A percentile compares a stretch with the other conserved stretches of the same genome.
These are phyloP conservation scores for Lophium mytilinum DNA, from an alignment of 495 filamentous ascomycete species.

Conservation along the genomic window DNA sequence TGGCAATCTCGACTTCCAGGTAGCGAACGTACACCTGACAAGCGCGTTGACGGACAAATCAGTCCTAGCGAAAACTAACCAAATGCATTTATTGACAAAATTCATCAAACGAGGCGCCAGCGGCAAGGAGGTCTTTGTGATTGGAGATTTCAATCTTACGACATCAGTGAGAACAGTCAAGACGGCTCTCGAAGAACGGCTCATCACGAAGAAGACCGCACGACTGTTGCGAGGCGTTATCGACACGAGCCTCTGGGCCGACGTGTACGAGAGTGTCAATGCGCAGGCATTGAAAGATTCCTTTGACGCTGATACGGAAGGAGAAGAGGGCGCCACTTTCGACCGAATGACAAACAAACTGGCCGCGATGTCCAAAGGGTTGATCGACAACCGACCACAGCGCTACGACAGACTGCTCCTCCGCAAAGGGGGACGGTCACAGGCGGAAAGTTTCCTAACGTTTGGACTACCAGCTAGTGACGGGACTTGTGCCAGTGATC, in stretches of 20 bases:
- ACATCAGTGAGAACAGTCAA: not conserved
- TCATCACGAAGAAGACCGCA: not conserved
- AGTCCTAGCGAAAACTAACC: not conserved
- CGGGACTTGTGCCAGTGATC: not conserved
- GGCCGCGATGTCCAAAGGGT: not conserved
- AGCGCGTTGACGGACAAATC: not conserved
- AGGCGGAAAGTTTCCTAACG: not conserved
- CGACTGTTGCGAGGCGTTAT: not conserved
- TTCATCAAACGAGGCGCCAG: not conserved
- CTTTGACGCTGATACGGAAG: not conserved
- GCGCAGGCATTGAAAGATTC: not conserved
- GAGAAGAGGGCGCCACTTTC: not conserved
- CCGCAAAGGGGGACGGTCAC: not conserved
- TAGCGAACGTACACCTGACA: not conserved
- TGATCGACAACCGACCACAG: not conserved
- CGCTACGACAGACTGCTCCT: not conserved
- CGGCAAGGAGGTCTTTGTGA: not conserved
- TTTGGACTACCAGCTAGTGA: not conserved
- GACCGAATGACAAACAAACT: not conserved
- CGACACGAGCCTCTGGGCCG: not conserved
- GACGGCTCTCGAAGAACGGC: not conserved
- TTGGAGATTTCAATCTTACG: constrained; percentile 1
- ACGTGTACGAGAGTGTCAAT: not conserved
- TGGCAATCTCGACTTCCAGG: not conserved
- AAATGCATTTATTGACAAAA: not conserved